phyloP scores from a whole-genome alignment of 495 filamentous ascomycete species.

The Hamigera avellanea region DNA sequence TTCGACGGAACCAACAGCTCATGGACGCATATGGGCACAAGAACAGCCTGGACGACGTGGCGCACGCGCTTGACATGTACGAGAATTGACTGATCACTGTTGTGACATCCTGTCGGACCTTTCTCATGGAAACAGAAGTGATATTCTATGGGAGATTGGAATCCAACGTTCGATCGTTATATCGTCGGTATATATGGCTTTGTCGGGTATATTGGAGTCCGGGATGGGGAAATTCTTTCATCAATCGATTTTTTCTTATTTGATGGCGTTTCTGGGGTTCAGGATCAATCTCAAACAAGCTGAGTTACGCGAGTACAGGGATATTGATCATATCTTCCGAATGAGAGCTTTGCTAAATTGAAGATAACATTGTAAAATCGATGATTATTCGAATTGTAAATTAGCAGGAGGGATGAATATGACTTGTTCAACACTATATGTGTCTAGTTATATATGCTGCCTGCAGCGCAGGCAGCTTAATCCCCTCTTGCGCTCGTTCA shows the following conservation, averaged over 20 bases:
- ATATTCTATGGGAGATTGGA: neutral
- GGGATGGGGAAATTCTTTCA: neutral
- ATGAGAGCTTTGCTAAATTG: too few species aligned
- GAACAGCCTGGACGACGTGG: conserved; percentile 41
- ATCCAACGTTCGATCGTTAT: neutral
- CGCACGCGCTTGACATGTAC: conserved; percentile 46
- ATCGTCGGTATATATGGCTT: neutral
- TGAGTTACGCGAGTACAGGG: too few species aligned
- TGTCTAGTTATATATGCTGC: too few species aligned
- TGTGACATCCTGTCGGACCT: neutral
- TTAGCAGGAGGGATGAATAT: too few species aligned
- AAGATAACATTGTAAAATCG: too few species aligned
- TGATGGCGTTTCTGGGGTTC: neutral
- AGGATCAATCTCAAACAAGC: neutral
- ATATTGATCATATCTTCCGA: too few species aligned
- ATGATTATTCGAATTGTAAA: too few species aligned
- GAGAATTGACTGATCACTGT: conserved; percentile 12
- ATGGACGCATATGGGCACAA: conserved; percentile 52
- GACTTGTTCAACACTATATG: too few species aligned
- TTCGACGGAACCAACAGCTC: conserved; percentile 22
- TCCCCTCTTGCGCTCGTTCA: too few species aligned
- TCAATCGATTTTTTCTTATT: neutral
- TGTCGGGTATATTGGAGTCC: neutral
- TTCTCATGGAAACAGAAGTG: neutral
- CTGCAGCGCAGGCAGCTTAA: too few species aligned